Conservation (phyloP, 306 rosid genomes). For the Sophora flavescens region DNA sequence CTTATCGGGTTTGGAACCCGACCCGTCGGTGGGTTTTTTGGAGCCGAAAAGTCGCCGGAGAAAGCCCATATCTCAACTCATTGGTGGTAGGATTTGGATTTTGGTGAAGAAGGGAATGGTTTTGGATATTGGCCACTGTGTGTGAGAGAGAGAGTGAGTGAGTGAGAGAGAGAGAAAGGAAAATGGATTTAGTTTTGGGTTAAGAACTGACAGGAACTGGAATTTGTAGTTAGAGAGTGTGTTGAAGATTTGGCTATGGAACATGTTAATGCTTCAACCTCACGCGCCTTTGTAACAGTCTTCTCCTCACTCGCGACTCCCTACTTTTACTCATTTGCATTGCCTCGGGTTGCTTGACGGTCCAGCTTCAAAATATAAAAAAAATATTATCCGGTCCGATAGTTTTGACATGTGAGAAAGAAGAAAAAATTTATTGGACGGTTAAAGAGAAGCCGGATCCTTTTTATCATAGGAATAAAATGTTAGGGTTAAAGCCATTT, state of each 20-base stretch:
- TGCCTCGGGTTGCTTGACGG: too few species aligned
- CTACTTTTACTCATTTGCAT: too few species aligned
- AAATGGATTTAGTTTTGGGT: too few species aligned
- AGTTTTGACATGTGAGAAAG: too few species aligned
- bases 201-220: too few species aligned
- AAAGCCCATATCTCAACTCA: constrained; percentile 77
- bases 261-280: too few species aligned
- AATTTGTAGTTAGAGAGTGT: constrained; percentile 30
- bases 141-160: background rate
- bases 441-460: too few species aligned
- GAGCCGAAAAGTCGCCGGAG: constrained; percentile 86
- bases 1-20: constrained; percentile 40
- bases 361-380: too few species aligned
- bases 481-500: too few species aligned
- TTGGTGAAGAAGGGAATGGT: background rate
- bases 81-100: constrained; percentile 14
- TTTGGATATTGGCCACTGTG: background rate
- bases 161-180: background rate
- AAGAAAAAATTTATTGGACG: too few species aligned
- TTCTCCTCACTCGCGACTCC: background rate
- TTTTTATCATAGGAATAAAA: background rate
- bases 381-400: too few species aligned
- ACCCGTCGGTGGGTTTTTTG: constrained; percentile 48
- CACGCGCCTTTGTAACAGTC: constrained; percentile 13
- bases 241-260: constrained; percentile 35